Evolutionary conservation across 176 grass and related monocot genomes (phyloP).

Genomic region (Lolium rigidum): DNA sequence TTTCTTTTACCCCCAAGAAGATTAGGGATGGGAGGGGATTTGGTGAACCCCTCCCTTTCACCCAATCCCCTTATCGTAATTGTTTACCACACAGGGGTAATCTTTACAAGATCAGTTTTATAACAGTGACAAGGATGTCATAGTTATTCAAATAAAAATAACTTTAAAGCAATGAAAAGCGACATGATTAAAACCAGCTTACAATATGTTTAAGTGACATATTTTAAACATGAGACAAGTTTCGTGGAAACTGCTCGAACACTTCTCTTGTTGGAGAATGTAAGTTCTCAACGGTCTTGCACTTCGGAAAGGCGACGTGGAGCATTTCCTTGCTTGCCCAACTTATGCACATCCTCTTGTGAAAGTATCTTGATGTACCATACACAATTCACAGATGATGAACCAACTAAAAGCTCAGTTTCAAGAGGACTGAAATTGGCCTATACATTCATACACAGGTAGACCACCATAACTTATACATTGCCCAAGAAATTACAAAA

Average conservation of each 20-base stretch:
- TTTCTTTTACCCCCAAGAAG: neutral
- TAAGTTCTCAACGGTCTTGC: neutral
- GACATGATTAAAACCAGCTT: neutral
- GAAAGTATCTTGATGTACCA: slow-evolving; percentile 60
- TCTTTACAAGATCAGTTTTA: neutral
- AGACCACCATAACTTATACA: too few relatives aligned
- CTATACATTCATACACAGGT: too few relatives aligned
- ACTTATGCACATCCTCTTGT: slow-evolving; percentile 88
- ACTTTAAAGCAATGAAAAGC: neutral
- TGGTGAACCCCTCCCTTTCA: neutral
- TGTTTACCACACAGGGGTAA: neutral
- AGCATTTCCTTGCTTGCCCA: slow-evolving; percentile 93
- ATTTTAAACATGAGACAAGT: slow-evolving; percentile 16
- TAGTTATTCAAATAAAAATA: neutral
- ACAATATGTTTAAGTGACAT: slow-evolving; percentile 22
- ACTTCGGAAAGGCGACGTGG: slow-evolving; percentile 54
- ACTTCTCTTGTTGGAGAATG: neutral
- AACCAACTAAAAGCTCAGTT: too few relatives aligned
- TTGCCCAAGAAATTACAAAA: too few relatives aligned
- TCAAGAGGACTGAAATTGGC: too few relatives aligned
- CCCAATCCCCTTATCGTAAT: neutral
- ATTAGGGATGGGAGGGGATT: neutral
- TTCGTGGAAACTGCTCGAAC: slow-evolving; percentile 3
- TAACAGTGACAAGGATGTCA: neutral
- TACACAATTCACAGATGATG: too few relatives aligned